Percentiles rank a stretch among this genome's conserved stretches.
Evolutionary conservation across 306 rosid genomes (phyloP).

Genomic region (Argentina anserina): DNA sequence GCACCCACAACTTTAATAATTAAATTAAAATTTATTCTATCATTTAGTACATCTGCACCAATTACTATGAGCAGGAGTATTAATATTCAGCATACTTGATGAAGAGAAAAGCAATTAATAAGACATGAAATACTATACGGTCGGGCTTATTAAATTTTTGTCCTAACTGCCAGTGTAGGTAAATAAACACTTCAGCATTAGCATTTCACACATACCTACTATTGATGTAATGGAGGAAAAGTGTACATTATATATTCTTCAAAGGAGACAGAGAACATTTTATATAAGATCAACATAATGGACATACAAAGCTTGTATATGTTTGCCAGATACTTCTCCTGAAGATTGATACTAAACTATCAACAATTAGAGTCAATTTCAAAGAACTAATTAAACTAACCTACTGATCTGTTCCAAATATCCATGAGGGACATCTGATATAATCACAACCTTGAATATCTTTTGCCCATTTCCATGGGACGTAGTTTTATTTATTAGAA

Average conservation of each 20-base stretch:
- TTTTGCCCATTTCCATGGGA: not conserved
- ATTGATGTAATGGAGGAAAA: not conserved
- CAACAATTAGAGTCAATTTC: not conserved
- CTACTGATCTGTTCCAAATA: not conserved
- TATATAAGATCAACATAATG: not conserved
- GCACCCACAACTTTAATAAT: not conserved
- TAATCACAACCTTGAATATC: not conserved
- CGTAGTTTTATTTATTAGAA: too few relatives aligned
- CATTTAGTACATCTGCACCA: not conserved
- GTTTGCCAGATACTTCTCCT: not conserved
- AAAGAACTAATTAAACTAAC: not conserved
- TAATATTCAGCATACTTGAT: not conserved
- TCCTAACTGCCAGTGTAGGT: not conserved
- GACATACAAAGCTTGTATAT: not conserved
- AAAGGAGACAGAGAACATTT: not conserved
- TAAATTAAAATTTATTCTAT: not conserved
- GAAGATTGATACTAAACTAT: not conserved
- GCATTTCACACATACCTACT: not conserved
- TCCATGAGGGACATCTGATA: not conserved
- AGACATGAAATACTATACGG: not conserved
- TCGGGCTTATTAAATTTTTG: not conserved
- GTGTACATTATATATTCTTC: too few relatives aligned
- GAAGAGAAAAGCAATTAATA: not conserved
- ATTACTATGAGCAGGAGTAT: not conserved
- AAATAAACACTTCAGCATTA: not conserved